phyloP scores from a whole-genome alignment of 306 rosid genomes.

The Acacia crassicarpa region DNA sequence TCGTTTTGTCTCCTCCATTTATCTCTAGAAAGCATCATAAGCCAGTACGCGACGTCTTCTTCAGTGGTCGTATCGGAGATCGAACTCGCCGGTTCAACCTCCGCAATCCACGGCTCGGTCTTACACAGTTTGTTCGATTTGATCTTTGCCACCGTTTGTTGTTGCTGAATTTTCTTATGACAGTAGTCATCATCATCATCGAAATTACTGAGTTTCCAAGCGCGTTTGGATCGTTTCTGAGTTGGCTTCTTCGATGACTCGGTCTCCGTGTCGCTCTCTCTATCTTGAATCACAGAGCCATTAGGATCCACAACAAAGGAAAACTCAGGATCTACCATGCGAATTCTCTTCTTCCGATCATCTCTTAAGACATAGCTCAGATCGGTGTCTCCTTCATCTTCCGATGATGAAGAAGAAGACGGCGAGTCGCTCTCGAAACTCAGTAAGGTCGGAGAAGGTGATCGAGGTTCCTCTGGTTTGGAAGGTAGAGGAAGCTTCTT shows the following conservation, averaged over 20 bases:
- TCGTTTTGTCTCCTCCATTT: slow-evolving; percentile 49
- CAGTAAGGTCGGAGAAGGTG: slow-evolving; percentile 28
- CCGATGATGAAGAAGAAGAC: slow-evolving; percentile 46
- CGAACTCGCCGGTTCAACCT: slow-evolving; percentile 66
- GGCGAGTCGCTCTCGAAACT: slow-evolving; percentile 59
- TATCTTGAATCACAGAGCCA: slow-evolving; percentile 65
- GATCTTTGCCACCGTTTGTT: slow-evolving; percentile 23
- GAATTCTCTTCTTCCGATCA: slow-evolving; percentile 43
- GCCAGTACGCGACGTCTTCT: slow-evolving; percentile 78
- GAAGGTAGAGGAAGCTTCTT: slow-evolving; percentile 65
- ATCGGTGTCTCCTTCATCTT: slow-evolving; percentile 44
- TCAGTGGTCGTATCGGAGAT: slow-evolving; percentile 71
- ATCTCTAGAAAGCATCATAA: slow-evolving; percentile 86
- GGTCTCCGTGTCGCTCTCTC: slow-evolving; percentile 86
- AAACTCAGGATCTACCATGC: not conserved
- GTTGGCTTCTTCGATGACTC: slow-evolving; percentile 81
- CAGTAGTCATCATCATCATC: not conserved
- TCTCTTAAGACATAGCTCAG: slow-evolving; percentile 56
- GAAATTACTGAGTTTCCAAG: slow-evolving; percentile 39
- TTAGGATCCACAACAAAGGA: slow-evolving; percentile 19
- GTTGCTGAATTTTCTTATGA: slow-evolving; percentile 16
- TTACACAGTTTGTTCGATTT: slow-evolving; percentile 18
- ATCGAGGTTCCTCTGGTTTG: slow-evolving; percentile 30
- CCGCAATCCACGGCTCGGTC: slow-evolving; percentile 48
- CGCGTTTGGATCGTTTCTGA: slow-evolving; percentile 64